A percentile compares a stretch with the other conserved stretches of the same genome.
Conservation (phyloP, 352 stramenopile species). For the Globisporangium camurandrum region DNA sequence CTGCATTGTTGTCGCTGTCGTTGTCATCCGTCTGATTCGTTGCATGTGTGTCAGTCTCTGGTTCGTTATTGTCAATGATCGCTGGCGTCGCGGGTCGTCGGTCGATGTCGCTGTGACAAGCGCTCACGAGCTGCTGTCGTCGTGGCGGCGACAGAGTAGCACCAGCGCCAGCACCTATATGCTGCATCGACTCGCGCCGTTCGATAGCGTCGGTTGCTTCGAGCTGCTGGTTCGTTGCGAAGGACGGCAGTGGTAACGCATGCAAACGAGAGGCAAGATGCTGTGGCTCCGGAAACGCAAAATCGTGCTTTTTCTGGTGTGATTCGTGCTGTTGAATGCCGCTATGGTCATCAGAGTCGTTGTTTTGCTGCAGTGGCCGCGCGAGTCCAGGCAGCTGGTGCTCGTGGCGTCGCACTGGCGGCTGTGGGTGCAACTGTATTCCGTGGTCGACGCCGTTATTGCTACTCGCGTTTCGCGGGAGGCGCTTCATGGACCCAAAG, state of each 20-base stretch:
- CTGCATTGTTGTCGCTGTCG: too few relatives aligned
- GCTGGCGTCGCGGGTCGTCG: neutral
- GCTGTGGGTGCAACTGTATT: too few relatives aligned
- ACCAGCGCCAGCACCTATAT: neutral
- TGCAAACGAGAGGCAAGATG: neutral
- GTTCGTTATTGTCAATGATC: constrained; percentile 12
- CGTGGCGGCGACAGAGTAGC: too few relatives aligned
- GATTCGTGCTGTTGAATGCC: constrained; percentile 6
- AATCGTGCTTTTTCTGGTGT: neutral
- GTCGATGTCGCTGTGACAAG: neutral
- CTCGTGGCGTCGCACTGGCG: neutral
- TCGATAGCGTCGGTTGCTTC: constrained; percentile 9
- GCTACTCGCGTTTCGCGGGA: too few relatives aligned
- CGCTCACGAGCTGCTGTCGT: neutral
- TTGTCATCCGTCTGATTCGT: too few relatives aligned
- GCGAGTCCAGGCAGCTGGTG: neutral
- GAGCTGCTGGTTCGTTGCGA: constrained; percentile 18
- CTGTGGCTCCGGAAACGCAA: neutral
- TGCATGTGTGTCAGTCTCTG: too few relatives aligned
- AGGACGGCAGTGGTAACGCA: neutral
- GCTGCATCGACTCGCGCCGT: too few relatives aligned
- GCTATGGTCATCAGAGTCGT: constrained; percentile 3
- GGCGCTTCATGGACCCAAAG: constrained; percentile 41
- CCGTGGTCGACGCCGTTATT: neutral
- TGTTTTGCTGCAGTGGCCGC: neutral